Evolutionary conservation across 2,329 filamentous ascomycete species (phyloP).

Genomic region (Rhynchosporium agropyri): DNA sequence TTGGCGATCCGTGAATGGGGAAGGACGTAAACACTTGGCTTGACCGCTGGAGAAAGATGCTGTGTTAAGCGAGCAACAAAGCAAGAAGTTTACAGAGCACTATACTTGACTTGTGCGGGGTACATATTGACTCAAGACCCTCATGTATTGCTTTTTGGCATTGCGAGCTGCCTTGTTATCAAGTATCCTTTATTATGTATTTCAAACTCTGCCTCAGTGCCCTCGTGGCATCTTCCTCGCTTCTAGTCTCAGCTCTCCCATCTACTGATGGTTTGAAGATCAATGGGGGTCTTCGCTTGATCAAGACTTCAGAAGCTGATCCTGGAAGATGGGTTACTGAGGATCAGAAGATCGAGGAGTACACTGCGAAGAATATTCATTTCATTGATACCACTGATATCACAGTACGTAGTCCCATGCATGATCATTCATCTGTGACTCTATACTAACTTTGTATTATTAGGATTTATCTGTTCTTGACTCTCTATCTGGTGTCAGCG

Average conservation of each 20-base stretch:
- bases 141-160: neutral
- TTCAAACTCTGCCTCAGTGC: slow-evolving; percentile 6
- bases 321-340: slow-evolving; percentile 26
- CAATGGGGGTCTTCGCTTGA: slow-evolving; percentile 20
- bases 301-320: slow-evolving; percentile 27
- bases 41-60: neutral
- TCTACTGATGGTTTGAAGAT: slow-evolving; percentile 7
- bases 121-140: neutral
- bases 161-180: neutral
- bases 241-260: slow-evolving; percentile 14
- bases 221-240: slow-evolving; percentile 12
- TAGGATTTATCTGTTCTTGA: slow-evolving; percentile 12
- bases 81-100: neutral
- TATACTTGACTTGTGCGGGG: neutral
- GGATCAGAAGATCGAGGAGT: slow-evolving; percentile 27
- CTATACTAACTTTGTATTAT: neutral
- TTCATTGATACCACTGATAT: slow-evolving; percentile 32
- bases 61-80: neutral
- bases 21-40: slow-evolving; percentile 14
- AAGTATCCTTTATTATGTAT: slow-evolving; percentile 5
- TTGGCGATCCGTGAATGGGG: slow-evolving; percentile 10
- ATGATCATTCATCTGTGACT: neutral
- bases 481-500: neutral
- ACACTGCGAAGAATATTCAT: slow-evolving; percentile 25
- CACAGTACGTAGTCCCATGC: slow-evolving; percentile 7